These are phyloP conservation scores for Nadsonia starkeyi-henricii DNA, from an alignment of 1,139 yeast species.

Conservation along the genomic window DNA sequence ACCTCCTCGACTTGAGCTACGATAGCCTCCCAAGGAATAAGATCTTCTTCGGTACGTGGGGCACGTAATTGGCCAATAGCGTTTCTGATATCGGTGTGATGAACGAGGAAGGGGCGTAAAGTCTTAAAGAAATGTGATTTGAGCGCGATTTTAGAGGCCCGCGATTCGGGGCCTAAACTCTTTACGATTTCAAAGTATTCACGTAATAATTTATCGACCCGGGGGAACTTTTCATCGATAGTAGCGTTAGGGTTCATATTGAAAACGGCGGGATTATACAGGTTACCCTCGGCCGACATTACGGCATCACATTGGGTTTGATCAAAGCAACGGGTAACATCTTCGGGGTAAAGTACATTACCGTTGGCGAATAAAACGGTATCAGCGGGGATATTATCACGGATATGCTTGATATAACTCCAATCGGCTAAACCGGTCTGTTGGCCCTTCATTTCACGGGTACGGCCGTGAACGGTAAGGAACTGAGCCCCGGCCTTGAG, in stretches of 20 bases:
- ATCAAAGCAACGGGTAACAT: conserved; percentile 51
- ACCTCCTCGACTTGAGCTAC: conserved; percentile 53
- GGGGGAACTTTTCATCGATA: conserved; percentile 58
- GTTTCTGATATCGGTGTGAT: conserved; percentile 66
- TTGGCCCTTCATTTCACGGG: conserved; percentile 96
- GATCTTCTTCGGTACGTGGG: conserved; percentile 23
- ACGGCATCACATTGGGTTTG: conserved; percentile 72
- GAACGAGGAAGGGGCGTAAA: conserved; percentile 60
- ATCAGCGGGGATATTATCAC: conserved; percentile 67
- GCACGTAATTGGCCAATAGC: conserved; percentile 41
- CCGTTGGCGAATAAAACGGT: conserved; percentile 93
- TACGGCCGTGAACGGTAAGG: conserved; percentile 87
- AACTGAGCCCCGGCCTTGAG: conserved; percentile 91
- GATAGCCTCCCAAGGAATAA: conserved; percentile 51
- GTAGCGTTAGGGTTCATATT: conserved; percentile 22
- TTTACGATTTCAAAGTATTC: conserved; percentile 83
- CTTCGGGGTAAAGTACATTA: conserved; percentile 73
- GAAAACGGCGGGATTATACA: conserved; percentile 88
- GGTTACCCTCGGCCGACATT: conserved; percentile 94
- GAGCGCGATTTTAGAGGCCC: conserved; percentile 71
- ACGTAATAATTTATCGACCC: conserved; percentile 69
- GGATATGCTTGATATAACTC: conserved; percentile 57
- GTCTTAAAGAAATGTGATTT: conserved; percentile 88
- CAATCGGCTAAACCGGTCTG: conserved; percentile 92
- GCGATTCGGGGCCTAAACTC: conserved; percentile 34